These are phyloP conservation scores for Phaeosphaeria sp. DNA, from an alignment of 2,329 filamentous ascomycete genomes.

Conservation along the genomic window DNA sequence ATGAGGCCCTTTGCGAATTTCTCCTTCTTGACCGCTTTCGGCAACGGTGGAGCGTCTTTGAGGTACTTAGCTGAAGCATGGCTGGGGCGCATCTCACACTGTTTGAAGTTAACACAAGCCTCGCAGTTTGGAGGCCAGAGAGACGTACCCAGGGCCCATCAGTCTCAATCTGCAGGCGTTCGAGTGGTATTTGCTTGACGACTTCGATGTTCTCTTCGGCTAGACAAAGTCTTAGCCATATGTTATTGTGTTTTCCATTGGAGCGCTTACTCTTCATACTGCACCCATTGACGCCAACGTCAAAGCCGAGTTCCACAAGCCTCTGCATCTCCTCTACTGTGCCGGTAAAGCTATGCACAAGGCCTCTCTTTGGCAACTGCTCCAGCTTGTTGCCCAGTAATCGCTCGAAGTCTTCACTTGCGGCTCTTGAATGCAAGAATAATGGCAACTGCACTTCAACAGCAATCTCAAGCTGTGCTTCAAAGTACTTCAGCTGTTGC, in stretches of 20 bases:
- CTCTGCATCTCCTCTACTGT: conserved; percentile 83
- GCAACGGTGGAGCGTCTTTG: conserved; percentile 72
- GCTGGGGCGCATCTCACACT: conserved; percentile 88
- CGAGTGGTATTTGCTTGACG: conserved; percentile 78
- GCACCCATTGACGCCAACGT: conserved; percentile 96
- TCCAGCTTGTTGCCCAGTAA: conserved; percentile 71
- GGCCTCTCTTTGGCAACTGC: conserved; percentile 73
- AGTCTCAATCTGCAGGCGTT: conserved; percentile 90
- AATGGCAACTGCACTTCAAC: conserved; percentile 80
- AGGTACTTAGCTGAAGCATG: conserved; percentile 84
- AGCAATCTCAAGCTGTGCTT: conserved; percentile 80
- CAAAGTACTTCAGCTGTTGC: conserved; percentile 84
- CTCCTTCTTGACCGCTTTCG: conserved; percentile 92
- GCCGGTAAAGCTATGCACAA: conserved; percentile 96
- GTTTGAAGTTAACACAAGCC: conserved; percentile 1
- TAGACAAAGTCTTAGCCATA: conserved; percentile 3
- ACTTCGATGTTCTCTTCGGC: conserved; percentile 78
- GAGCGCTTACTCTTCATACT: conserved; percentile 75
- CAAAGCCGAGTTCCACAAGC: conserved; percentile 79
- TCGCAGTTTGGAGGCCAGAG: no score
- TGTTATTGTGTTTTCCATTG: not conserved
- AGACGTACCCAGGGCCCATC: conserved; percentile 82
- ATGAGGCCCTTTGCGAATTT: conserved; percentile 87
- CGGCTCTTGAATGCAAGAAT: conserved; percentile 90
- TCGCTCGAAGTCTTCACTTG: conserved; percentile 65